Conservation (phyloP, 1,284 basidiomycete species). For the Ceratobasidium sp. region DNA sequence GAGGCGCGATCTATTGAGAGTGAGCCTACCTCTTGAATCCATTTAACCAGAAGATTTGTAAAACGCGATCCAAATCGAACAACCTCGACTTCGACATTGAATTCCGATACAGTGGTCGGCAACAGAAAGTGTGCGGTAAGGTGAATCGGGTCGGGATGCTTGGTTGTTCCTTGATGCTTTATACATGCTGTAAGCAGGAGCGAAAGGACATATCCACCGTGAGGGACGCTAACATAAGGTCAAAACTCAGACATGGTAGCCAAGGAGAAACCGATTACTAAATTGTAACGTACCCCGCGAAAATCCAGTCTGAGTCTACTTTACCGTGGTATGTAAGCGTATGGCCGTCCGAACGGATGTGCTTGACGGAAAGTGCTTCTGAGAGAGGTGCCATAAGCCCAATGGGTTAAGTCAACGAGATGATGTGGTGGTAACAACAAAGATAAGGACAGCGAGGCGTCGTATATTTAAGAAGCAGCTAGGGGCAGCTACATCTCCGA, state of each 20-base stretch:
- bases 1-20: not conserved
- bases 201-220: slow-evolving; percentile 65
- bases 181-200: slow-evolving; percentile 62
- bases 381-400: too few species aligned
- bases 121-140: slow-evolving; percentile 64
- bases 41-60: slow-evolving; percentile 63
- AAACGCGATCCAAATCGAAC: slow-evolving; percentile 60
- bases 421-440: too few species aligned
- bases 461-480: not conserved
- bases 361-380: too few species aligned
- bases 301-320: slow-evolving; percentile 10
- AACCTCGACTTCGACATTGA: slow-evolving; percentile 57
- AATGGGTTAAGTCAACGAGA: too few species aligned
- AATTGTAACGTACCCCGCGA: not conserved
- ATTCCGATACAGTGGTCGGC: slow-evolving; percentile 52
- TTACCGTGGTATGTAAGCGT: not conserved
- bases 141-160: slow-evolving; percentile 64
- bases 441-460: too few species aligned
- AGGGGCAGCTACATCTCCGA: too few species aligned
- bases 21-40: slow-evolving; percentile 60
- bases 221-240: not conserved
- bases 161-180: slow-evolving; percentile 56
- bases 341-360: not conserved
- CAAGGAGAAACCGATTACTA: too few species aligned
- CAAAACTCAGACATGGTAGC: too few species aligned